Evolutionary conservation across 495 filamentous ascomycete species (phyloP).

Genomic region (Podospora comata): DNA sequence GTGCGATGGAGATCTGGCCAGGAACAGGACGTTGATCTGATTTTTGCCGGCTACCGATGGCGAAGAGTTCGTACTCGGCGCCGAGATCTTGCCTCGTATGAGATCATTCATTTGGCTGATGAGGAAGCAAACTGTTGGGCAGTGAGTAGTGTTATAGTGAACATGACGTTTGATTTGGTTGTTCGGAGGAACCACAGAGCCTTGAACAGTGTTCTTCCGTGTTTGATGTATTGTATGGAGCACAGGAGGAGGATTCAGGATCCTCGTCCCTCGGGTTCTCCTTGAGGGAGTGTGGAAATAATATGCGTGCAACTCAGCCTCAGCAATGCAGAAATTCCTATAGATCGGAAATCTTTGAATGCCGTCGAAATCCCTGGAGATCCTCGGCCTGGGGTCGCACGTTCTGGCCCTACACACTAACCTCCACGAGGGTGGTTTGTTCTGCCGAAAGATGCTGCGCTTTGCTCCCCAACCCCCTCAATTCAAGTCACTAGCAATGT

Average conservation of each 20-base stretch:
- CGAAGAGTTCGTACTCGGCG: background rate
- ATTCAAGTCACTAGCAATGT: no score
- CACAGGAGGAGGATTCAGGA: background rate
- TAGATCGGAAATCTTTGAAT: background rate
- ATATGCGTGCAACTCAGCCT: background rate
- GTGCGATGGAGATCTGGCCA: constrained; percentile 7
- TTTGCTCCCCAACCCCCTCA: background rate
- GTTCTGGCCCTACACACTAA: background rate
- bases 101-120: background rate
- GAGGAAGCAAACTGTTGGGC: background rate
- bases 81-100: background rate
- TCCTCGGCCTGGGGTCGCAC: background rate
- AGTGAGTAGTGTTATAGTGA: background rate
- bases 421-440: background rate
- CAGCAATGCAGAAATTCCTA: background rate
- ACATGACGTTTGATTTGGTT: background rate
- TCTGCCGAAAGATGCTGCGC: background rate
- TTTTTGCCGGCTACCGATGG: constrained; percentile 3
- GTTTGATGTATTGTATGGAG: background rate
- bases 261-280: background rate
- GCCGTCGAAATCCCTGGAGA: background rate
- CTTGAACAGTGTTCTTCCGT: background rate
- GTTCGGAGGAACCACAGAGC: background rate
- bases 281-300: background rate
- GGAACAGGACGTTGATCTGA: background rate